Conservation (phyloP, 2,329 filamentous ascomycete species). For the Alternaria sp. region DNA sequence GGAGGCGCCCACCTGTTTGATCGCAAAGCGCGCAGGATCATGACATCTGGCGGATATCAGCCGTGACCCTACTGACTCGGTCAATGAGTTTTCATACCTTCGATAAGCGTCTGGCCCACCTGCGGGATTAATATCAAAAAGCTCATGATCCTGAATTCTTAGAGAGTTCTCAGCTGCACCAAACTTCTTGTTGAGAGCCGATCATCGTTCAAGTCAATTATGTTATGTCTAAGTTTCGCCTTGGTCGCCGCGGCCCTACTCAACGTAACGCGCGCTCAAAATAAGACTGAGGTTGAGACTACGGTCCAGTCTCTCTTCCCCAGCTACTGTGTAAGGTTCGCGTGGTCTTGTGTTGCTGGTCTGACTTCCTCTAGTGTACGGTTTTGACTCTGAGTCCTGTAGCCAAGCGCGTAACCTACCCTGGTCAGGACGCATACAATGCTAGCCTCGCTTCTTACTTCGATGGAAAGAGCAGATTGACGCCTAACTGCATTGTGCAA, state of each 20-base stretch:
- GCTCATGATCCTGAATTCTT: too few species aligned
- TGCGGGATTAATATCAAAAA: too few species aligned
- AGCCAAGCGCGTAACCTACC: constrained; percentile 4
- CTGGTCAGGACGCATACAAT: constrained; percentile 7
- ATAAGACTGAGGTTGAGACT: too few species aligned
- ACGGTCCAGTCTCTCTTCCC: not conserved
- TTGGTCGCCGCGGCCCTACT: not conserved
- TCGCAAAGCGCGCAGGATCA: too few species aligned
- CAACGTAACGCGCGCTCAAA: not conserved
- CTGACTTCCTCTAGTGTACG: not conserved
- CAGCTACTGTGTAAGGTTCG: not conserved
- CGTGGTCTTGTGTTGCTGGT: not conserved
- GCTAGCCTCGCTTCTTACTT: constrained; percentile 8
- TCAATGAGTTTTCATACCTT: too few species aligned
- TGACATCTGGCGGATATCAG: too few species aligned
- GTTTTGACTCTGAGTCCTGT: not conserved
- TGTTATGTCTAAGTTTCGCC: not conserved
- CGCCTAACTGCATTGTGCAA: constrained; percentile 30
- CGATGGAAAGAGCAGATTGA: constrained; percentile 8
- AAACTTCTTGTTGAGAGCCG: too few species aligned
- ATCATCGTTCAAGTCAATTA: too few species aligned
- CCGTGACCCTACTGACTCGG: too few species aligned
- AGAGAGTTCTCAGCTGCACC: too few species aligned
- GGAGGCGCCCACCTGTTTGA: too few species aligned
- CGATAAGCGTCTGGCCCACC: too few species aligned